Base-by-base conservation (phyloP, 306 rosid genomes). In the Potentilla sterilis region DNA sequence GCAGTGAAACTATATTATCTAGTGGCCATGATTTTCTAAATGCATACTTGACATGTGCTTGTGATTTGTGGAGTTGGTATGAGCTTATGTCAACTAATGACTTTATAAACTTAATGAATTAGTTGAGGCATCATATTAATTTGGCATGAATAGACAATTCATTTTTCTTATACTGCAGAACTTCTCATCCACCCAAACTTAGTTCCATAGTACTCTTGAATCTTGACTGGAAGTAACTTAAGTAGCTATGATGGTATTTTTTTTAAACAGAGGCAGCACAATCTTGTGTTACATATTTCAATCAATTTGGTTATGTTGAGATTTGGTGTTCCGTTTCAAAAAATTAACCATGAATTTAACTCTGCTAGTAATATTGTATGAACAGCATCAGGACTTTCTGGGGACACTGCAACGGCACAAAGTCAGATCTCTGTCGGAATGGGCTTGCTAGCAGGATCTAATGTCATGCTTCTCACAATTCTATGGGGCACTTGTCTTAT, bases 361-460 rank as follows among this genome's bases (percentile, higher is more conserved):
- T 22, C 2, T 0, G 55, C 55, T 49, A 49, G n/a, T 57, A 57
- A 10, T 55, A 63, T 49, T 55, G 51, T 51, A 24, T 55, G 46
- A 55, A 22, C 58, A 88, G 92, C 86, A n/a, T 91, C 93, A 70
- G 93, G 90, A 77, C 83, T 88, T 71, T 91, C 93, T 64, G 93
- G 93, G 12, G 85, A 85, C 44, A 65, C 63, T 62, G 96, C 82
- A 78, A 81, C 83, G 24, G 92, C 90, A 82, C 92, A 91, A 76
- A 83, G 88, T 86, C 92, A 88, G 86, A 93, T 88, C 65, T 83
- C 84, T 4, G 90, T 91, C 44, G 96, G 96, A 73, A 88, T 91
- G 90, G 93, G 96, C 35, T 84, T 91, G 83, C 83, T 91, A 9
- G 90, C 96, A 66, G 93, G 96, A 78, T 91, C 92, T 19, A 91